These are phyloP conservation scores for Lophium mytilinum DNA, from an alignment of 495 filamentous ascomycete genomes.

Conservation along the genomic window DNA sequence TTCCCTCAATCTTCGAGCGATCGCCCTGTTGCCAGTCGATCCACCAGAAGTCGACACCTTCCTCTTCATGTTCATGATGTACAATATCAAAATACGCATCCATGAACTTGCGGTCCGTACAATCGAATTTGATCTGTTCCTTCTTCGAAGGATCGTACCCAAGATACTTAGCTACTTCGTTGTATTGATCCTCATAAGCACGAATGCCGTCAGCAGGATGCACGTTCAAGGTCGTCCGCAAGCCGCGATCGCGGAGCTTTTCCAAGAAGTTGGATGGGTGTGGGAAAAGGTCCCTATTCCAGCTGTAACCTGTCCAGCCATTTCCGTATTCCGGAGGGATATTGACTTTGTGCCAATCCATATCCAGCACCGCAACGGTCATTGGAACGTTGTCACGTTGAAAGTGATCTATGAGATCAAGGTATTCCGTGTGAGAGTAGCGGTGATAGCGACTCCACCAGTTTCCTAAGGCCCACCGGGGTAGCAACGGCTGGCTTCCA, in stretches of 20 bases:
- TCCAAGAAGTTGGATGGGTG: slow-evolving; percentile 39
- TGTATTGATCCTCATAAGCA: slow-evolving; percentile 44
- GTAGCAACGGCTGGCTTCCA: slow-evolving; percentile 47
- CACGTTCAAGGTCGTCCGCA: slow-evolving; percentile 48
- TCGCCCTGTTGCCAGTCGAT: slow-evolving; percentile 56
- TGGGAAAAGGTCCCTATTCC: slow-evolving; percentile 50
- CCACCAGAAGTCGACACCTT: slow-evolving; percentile 54
- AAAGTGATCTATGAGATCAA: slow-evolving; percentile 46
- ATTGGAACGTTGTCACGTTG: slow-evolving; percentile 42
- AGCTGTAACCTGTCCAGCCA: slow-evolving; percentile 54
- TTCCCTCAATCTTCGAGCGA: slow-evolving; percentile 42
- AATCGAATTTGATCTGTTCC: slow-evolving; percentile 48
- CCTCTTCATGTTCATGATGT: slow-evolving; percentile 41
- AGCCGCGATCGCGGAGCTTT: slow-evolving; percentile 37
- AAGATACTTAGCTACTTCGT: slow-evolving; percentile 42
- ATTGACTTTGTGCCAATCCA: slow-evolving; percentile 54
- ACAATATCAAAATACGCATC: slow-evolving; percentile 51
- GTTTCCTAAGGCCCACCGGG: slow-evolving; percentile 51
- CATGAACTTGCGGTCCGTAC: slow-evolving; percentile 42
- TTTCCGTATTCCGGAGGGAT: slow-evolving; percentile 30
- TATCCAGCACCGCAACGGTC: slow-evolving; percentile 49
- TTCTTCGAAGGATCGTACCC: slow-evolving; percentile 37
- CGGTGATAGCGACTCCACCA: slow-evolving; percentile 57
- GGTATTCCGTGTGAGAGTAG: slow-evolving; percentile 44
- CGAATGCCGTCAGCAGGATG: slow-evolving; percentile 50